Base-by-base conservation (phyloP, 768 basidiomycete species). In the Fistulinella prunicolor region DNA sequence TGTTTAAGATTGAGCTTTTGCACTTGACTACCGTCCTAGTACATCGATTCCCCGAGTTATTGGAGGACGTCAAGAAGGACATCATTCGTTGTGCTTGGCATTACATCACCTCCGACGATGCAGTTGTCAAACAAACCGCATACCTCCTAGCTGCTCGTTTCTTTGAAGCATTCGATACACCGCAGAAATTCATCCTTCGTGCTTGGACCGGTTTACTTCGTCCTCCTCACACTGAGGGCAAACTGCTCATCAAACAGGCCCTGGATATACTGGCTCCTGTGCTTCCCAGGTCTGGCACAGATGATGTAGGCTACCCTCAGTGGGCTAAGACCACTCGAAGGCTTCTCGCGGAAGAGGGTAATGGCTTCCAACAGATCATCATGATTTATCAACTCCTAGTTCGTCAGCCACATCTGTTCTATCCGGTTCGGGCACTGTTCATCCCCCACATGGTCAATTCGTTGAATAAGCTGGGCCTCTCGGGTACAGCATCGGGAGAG, bases 1-100 rank as follows among this genome's bases (percentile, higher is more conserved):
- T 82, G 53, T 87, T 94, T 67, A 86, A 86, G 58, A 89, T 97
- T 50, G 96, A 98, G 66, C 76, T 96, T 16, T 74, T 97, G 34
- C 86, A 94, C 58, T 72, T 98, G 61, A 93, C 94, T 6, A 92
- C 87, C 0, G 75, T 92, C 28, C 77, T 99, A 51, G 86, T 98
- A 4, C 88, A 94, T 50, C 77, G 86, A 58, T 94, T 91, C 55
- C 78, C 85, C 2, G 71, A 80, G n/a, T 67, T 90, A n/a, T 74
- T 96, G 36, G 82, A 81, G 49, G 86, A 91, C 38, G 81, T 80
- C 30, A 82, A 88, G 67, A 97, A 94, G 65, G 90, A 94, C 50
- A 83, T 98, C 56, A 94, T 97, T 71, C 89, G 87, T 64, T 87
- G 88, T 48, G 90, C 92, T 17, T 97, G 93, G 93, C 80, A 85